Base-by-base conservation (phyloP, 257 asterid species). In the Datura wrightii region DNA sequence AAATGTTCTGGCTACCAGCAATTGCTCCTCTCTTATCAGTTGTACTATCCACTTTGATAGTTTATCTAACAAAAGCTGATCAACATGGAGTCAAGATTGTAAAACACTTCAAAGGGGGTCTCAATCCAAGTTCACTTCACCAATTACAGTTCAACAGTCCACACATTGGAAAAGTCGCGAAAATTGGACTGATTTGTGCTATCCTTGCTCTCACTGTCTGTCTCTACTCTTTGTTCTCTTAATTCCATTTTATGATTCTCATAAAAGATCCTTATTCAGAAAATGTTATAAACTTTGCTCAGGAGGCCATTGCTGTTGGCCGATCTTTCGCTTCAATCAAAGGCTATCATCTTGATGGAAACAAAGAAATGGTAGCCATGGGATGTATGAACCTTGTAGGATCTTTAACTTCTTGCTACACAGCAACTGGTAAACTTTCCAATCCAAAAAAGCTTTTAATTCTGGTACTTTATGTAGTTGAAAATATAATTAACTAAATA, bases 281-380 rank as follows among this genome's bases (percentile, higher is more conserved):
- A 19, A 52, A 80, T 46, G 16, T 42, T 84, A 3, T 53, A 72
- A 67, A 66, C 9, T 72, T 41, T 37, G 53, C 42, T 58, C 90
- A 94, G 98, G 98, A 94, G 91, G 98, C 96, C 42, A 91, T 93
- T 76, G 97, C 98, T 41, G 97, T 94, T 10, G 97, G 98, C 10
- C 87, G 98, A 86, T 92, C 97, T 46, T 94, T 94, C 66, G 98
- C 98, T 9, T 89, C 97, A 54, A 87, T 93, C 11, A 94, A 88
- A 91, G 98, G 98, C 19, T 93, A 94, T 86, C 94, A 92, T 67
- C 83, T 92, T 7, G 98, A 94, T 81, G 98, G 98, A n/a, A 93
- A 94, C 94, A 94, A 94, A 85, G 97, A 94, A 89, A 94, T 94
- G 98, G 87, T 89, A 5, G 95, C 98, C 86, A 92, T 93, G 93